phyloP scores from a whole-genome alignment of 2,329 filamentous ascomycete genomes.

The Rosellinia necatrix region DNA sequence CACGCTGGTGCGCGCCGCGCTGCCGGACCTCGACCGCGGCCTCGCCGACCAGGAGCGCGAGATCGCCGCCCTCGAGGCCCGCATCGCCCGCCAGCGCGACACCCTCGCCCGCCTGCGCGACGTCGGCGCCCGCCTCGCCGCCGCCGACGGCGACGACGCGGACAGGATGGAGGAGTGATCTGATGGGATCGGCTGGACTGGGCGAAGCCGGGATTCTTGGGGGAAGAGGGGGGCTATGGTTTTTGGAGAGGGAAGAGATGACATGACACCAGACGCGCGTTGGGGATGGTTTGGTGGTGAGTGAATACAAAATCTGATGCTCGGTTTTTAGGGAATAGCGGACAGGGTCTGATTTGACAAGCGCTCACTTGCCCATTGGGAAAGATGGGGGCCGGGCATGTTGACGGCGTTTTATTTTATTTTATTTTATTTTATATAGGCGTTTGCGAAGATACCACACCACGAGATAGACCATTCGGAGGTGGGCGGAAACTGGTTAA shows the following conservation, averaged over 20 bases:
- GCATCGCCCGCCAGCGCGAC: conserved; percentile 65
- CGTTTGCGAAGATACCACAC: conserved; percentile 17
- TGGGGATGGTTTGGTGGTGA: too few relatives aligned
- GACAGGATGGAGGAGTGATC: conserved; percentile 49
- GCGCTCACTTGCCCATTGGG: too few relatives aligned
- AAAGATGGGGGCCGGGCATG: too few relatives aligned
- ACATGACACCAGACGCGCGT: too few relatives aligned
- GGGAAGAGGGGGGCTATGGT: background rate
- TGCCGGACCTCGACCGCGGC: conserved; percentile 72
- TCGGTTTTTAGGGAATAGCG: too few relatives aligned
- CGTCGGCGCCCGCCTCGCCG: conserved; percentile 50
- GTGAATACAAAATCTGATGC: too few relatives aligned
- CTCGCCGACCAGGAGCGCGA: conserved; percentile 73
- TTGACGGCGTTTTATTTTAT: too few relatives aligned
- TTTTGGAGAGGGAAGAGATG: background rate
- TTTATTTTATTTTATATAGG: conserved; percentile 8
- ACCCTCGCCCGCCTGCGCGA: conserved; percentile 60
- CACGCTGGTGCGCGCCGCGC: conserved; percentile 58
- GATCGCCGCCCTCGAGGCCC: conserved; percentile 67
- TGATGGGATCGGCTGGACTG: background rate
- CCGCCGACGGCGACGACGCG: conserved; percentile 38
- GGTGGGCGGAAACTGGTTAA: background rate
- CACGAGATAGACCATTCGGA: background rate
- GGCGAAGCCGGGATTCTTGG: background rate
- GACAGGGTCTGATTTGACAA: too few relatives aligned